Conservation (phyloP, 306 rosid species). For the Potentilla sterilis region DNA sequence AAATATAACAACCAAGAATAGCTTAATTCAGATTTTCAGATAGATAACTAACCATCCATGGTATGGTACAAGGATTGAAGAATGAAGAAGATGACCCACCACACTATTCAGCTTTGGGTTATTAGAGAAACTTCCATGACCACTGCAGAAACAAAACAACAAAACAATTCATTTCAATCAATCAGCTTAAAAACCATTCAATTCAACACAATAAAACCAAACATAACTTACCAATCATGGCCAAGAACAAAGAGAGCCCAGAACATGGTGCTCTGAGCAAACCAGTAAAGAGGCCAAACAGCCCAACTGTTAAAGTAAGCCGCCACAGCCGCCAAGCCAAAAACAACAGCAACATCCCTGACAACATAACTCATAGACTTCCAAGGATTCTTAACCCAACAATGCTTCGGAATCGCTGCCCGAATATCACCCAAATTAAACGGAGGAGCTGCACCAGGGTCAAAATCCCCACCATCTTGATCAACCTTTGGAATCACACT, state of each 20-base stretch:
- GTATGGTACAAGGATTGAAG: slow-evolving; percentile 95
- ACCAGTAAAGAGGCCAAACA: slow-evolving; percentile 97
- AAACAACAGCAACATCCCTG: slow-evolving; percentile 75
- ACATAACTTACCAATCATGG: slow-evolving; percentile 73
- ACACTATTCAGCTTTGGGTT: slow-evolving; percentile 72
- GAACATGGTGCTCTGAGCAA: slow-evolving; percentile 98
- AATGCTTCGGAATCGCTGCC: slow-evolving; percentile 92
- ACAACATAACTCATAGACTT: slow-evolving; percentile 91
- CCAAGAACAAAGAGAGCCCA: slow-evolving; percentile 99
- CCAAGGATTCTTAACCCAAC: slow-evolving; percentile 94
- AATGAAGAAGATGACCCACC: slow-evolving; percentile 87
- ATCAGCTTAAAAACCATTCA: background rate
- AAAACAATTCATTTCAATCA: slow-evolving; percentile 13
- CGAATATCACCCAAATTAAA: slow-evolving; percentile 72
- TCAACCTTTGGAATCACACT: slow-evolving; percentile 23
- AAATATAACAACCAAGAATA: background rate
- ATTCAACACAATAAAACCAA: background rate
- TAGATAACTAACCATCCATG: slow-evolving; percentile 80
- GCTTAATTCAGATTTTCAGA: background rate
- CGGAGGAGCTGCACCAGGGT: slow-evolving; percentile 79
- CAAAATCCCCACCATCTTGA: slow-evolving; percentile 40
- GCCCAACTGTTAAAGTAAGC: slow-evolving; percentile 74
- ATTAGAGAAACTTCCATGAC: slow-evolving; percentile 96
- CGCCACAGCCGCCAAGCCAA: slow-evolving; percentile 80
- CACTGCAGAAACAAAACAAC: slow-evolving; percentile 56